Base-by-base conservation (phyloP, 768 basidiomycete genomes). In the Kwoniella shandongensis region DNA sequence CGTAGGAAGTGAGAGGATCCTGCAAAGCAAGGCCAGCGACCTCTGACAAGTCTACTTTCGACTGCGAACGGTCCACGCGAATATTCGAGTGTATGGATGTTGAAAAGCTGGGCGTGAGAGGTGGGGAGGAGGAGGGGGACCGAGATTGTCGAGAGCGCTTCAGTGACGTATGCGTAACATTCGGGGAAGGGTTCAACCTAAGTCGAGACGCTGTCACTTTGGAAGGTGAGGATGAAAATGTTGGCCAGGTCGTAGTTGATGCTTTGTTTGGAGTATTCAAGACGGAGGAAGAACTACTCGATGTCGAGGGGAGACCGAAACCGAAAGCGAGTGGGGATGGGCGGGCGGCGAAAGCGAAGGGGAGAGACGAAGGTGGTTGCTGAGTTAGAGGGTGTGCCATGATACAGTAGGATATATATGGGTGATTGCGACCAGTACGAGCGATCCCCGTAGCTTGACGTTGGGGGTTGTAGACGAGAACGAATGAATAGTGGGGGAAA, bases 361-460 rank as follows among this genome's bases (percentile, higher is more conserved):
- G 55, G 1, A 72, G 51, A 18, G 70, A 61, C 17, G 70, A 72
- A 26, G 67, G 62, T 3, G 70, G 70, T 27, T 72, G 70, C 55
- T 69, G 67, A 47, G 67, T 67, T 22, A 69, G 54, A 15, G 70
- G 70, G 45, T 67, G 67, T 13, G 70, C 67, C 70, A 72, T 72
- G 47, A 40, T 61, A 18, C 6, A 6, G 32, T 13, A 32, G 32
- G 13, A n/a, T n/a, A 11, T 17, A 48, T 26, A 8, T 22, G 18
- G 23, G 22, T 27, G 29, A 11, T 44, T 23, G 18, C n/a, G 42
- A n/a, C 11, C n/a, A 44, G 7, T 44, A 18, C n/a, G n/a, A n/a
- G n/a, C n/a, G n/a, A n/a, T n/a, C n/a, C n/a, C n/a, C n/a, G n/a
- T n/a, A n/a, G n/a, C n/a, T n/a, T n/a, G n/a, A n/a, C n/a, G n/a